phyloP scores from a whole-genome alignment of 257 asterid genomes.

The Scutellaria barbata region DNA sequence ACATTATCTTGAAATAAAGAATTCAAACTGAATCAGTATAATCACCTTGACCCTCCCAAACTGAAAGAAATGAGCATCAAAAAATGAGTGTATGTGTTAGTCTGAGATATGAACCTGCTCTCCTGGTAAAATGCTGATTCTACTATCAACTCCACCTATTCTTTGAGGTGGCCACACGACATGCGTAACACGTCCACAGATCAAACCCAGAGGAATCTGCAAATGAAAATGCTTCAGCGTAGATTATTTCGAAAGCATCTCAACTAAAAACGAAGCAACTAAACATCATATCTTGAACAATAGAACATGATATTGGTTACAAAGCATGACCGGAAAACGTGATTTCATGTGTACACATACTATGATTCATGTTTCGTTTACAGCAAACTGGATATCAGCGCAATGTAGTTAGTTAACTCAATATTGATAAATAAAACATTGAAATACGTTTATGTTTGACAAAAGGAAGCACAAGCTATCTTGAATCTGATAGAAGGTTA shows the following conservation, averaged over 20 bases:
- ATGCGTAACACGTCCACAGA: conserved; percentile 82
- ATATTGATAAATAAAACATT: neutral
- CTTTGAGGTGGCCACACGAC: conserved; percentile 91
- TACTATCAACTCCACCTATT: conserved; percentile 59
- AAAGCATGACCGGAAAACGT: neutral
- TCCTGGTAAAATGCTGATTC: conserved; percentile 39
- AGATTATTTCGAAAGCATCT: neutral
- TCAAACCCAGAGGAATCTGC: conserved; percentile 91
- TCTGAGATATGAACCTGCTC: conserved; percentile 29
- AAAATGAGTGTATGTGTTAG: conserved; percentile 8
- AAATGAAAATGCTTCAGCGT: conserved; percentile 8
- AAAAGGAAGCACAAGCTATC: conserved; percentile 6
- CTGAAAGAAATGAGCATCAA: neutral
- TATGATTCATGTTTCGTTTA: neutral
- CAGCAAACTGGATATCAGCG: neutral
- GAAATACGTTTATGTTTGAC: neutral
- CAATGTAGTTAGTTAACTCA: neutral
- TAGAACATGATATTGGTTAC: neutral
- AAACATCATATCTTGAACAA: neutral
- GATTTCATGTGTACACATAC: neutral
- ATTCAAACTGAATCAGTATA: too few relatives aligned
- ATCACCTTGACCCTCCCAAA: too few relatives aligned
- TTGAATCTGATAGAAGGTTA: conserved; percentile 14
- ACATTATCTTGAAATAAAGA: too few relatives aligned
- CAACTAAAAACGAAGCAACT: neutral